phyloP scores from a whole-genome alignment of 257 asterid genomes.

The Agastache rugosa region DNA sequence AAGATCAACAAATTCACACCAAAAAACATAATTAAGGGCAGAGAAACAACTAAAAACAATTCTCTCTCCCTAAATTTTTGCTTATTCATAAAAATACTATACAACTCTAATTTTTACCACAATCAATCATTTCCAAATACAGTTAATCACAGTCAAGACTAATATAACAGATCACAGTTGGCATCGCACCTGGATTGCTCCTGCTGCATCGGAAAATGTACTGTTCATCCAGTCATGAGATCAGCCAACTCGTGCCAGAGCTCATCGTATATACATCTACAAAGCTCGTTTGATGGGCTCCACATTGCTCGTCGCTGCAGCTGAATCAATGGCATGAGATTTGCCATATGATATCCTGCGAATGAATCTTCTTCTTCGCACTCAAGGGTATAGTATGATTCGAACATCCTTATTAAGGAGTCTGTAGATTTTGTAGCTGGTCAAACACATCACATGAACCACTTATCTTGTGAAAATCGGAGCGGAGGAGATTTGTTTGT shows the following conservation, averaged over 20 bases:
- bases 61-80: constrained; percentile 41
- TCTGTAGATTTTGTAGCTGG: constrained; percentile 61
- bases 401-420: constrained; percentile 52
- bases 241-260: neutral
- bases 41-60: constrained; percentile 48
- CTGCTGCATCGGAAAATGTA: neutral
- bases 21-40: constrained; percentile 18
- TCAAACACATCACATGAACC: constrained; percentile 71
- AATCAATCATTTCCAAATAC: constrained; percentile 15
- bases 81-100: constrained; percentile 31
- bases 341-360: neutral
- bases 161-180: neutral
- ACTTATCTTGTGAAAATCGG: constrained; percentile 64
- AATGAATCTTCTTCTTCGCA: neutral
- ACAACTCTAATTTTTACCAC: constrained; percentile 30
- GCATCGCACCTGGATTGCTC: constrained; percentile 23
- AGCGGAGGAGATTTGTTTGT: constrained; percentile 69
- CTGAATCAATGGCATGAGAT: neutral
- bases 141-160: constrained; percentile 1
- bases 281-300: neutral
- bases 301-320: neutral
- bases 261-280: constrained; percentile 7
- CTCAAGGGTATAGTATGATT: neutral
- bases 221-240: neutral
- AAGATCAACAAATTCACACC: constrained; percentile 16